Percentiles rank a stretch among this genome's conserved stretches.
Conservation (phyloP, 164 flowering plant genomes). For the Nymphaea thermarum region DNA sequence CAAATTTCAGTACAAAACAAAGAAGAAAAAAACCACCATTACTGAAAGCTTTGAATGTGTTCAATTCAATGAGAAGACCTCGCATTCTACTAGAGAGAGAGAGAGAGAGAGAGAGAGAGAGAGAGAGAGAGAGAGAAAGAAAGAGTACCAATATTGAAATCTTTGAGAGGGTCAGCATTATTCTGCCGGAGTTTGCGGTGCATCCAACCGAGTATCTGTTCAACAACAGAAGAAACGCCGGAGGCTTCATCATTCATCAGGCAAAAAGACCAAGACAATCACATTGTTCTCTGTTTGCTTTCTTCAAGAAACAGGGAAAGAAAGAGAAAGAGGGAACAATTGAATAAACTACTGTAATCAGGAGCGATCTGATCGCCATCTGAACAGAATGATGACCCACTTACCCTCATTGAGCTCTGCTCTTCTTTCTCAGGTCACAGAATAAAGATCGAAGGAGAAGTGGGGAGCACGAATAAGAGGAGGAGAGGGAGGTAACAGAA, state of each 20-base stretch:
- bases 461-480: neutral
- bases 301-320: too few species aligned
- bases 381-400: neutral
- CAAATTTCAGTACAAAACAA: too few species aligned
- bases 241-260: too few species aligned
- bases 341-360: too few species aligned
- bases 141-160: slow-evolving; percentile 9
- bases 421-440: neutral
- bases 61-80: neutral
- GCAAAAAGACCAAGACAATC: too few species aligned
- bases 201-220: slow-evolving; percentile 90
- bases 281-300: too few species aligned
- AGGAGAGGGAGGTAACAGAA: neutral
- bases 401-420: neutral
- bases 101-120: neutral
- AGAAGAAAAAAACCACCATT: too few species aligned
- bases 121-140: neutral
- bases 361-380: too few species aligned
- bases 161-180: slow-evolving; percentile 35
- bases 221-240: neutral
- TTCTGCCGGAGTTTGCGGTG: slow-evolving; percentile 74
- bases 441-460: neutral
- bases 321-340: too few species aligned
- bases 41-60: too few species aligned
- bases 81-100: neutral